These are phyloP conservation scores for Myxozyma kluyveri DNA, from an alignment of 805 yeast species.

Conservation along the genomic window DNA sequence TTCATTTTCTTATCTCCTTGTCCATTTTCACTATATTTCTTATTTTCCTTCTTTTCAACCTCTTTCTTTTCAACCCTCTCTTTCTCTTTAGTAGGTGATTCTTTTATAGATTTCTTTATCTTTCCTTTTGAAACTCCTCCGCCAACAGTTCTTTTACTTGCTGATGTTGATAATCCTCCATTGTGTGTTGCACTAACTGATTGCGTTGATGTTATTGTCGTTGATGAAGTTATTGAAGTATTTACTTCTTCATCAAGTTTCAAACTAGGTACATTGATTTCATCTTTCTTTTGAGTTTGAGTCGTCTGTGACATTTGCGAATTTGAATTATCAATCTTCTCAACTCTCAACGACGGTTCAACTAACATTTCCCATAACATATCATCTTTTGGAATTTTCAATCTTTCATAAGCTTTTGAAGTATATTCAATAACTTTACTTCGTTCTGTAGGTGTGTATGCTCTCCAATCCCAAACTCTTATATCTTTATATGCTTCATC, in stretches of 20 bases:
- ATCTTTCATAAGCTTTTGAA: constrained; percentile 35
- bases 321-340: background rate
- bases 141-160: constrained; percentile 12
- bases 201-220: constrained; percentile 16
- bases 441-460: constrained; percentile 39
- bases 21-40: too few relatives aligned
- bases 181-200: background rate
- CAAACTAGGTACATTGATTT: constrained; percentile 11
- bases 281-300: background rate
- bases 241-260: constrained; percentile 13
- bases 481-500: constrained; percentile 34
- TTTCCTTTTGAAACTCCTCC: constrained; percentile 37
- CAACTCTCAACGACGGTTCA: constrained; percentile 33
- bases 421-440: constrained; percentile 35
- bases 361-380: constrained; percentile 34
- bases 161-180: background rate
- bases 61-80: background rate
- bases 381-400: constrained; percentile 34
- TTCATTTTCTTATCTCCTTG: too few relatives aligned
- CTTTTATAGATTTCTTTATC: too few relatives aligned
- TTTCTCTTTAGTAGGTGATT: too few relatives aligned
- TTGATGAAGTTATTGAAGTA: constrained; percentile 1
- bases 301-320: background rate
- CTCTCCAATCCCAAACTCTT: constrained; percentile 41
- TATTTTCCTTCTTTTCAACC: too few relatives aligned